Conservation (phyloP, 768 basidiomycete genomes). For the Amanita brunnescens region DNA sequence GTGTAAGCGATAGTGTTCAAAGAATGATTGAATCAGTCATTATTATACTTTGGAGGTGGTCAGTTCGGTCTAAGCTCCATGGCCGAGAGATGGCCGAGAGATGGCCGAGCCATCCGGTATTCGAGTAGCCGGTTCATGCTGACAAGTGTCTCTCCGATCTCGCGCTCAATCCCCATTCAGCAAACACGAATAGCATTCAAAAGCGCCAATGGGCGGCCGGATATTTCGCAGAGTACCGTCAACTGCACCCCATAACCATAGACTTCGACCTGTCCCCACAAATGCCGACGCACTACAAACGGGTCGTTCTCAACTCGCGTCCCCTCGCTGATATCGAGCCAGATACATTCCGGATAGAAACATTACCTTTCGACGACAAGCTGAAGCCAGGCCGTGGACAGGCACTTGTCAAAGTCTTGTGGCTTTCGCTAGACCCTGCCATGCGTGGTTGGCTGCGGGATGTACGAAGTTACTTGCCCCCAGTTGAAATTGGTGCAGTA, state of each 20-base stretch:
- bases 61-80: no score
- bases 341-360: slow-evolving; percentile 63
- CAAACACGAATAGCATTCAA: neutral
- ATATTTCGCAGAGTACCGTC: no score
- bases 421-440: slow-evolving; percentile 78
- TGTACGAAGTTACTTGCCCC: slow-evolving; percentile 59
- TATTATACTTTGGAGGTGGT: no score
- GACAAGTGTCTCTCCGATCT: no score
- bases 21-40: no score
- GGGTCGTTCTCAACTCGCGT: slow-evolving; percentile 68
- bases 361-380: slow-evolving; percentile 32
- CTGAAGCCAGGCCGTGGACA: slow-evolving; percentile 45
- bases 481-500: slow-evolving; percentile 62
- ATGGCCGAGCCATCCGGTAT: neutral
- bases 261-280: neutral
- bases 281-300: slow-evolving; percentile 36
- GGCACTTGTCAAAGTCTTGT: slow-evolving; percentile 71
- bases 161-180: neutral
- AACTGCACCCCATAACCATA: no score
- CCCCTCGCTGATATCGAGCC: slow-evolving; percentile 61
- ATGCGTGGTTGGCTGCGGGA: slow-evolving; percentile 82
- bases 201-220: no score
- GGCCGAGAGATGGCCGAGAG: no score
- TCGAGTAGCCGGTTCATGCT: neutral
- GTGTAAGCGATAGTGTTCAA: no score